Evolutionary conservation across 371 early-diverging fungal genomes (phyloP), one percentile per base, ranked within the genome.

Genomic region (Mucor piriformis): DNA sequence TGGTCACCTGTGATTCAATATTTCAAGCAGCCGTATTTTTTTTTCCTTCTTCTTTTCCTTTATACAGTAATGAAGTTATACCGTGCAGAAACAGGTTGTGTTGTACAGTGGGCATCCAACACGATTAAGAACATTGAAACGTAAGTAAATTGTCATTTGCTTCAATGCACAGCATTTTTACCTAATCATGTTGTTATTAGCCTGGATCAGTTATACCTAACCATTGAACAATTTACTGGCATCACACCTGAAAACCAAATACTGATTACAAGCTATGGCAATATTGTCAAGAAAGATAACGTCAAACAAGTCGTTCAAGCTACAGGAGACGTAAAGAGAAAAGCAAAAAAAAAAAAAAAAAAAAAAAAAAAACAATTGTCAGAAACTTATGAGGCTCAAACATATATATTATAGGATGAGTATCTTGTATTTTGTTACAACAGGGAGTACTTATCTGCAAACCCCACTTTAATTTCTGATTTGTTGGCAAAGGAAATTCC

Each of bases 31-130:
- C 18, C 10, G 20, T 20, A 2, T 42, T 38, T 38, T 8, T 35
- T 13, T 53, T 18, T 18, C 13, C 53, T 21, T 38, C 44, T 38
- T 12, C 47, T 11, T 18, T 27, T 52, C 7, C 35, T 52, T 34
- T 13, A 1, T 13, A 11, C 24, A 13, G 11, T 32, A 52, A 86
- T 86, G 86, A 83, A 76, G 72, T 64, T 86, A 64, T 86, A 83
- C 53, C 72, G 85, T 62, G 83, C 86, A 57, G 86, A 86, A 72
- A 84, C 86, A 43, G 86, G 86, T 58, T 77, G 76, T 66, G 72
- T 70, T 51, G 74, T 86, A 4, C 37, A 60, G 33, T 76, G 74
- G 72, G 49, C 40, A 50, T 29, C 13, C 35, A 47, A 23, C 25
- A n/a, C 34, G 35, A 24, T 6, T 6, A 24, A n/a, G 23, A 8